phyloP scores from a whole-genome alignment of 139 green algal genomes.

The Auxenochlorella protothecoides region DNA sequence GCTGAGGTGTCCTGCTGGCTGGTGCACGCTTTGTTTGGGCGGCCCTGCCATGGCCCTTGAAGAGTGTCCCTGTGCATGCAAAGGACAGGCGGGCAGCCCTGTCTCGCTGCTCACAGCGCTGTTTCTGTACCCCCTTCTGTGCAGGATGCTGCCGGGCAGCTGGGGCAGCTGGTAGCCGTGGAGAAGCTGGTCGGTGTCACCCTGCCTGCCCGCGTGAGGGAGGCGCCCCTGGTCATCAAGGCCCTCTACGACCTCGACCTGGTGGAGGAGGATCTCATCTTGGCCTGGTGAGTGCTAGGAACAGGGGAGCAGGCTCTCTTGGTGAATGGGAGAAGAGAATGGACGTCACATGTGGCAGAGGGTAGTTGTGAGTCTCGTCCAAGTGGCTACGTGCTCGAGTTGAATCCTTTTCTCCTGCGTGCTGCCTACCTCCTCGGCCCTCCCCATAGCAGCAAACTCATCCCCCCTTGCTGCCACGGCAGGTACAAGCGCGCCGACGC shows the following conservation, averaged over 20 bases:
- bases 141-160: slow-evolving; percentile 43
- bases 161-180: slow-evolving; percentile 68
- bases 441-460: too few relatives aligned
- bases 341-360: not conserved
- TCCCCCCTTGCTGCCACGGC: not conserved
- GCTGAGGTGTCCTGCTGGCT: not conserved
- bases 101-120: too few relatives aligned
- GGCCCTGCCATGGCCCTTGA: not conserved
- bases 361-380: slow-evolving; percentile 15
- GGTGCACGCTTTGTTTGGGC: not conserved
- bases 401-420: not conserved
- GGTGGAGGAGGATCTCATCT: slow-evolving; percentile 75
- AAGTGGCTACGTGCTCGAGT: not conserved
- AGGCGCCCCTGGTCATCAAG: slow-evolving; percentile 75
- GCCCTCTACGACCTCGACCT: slow-evolving; percentile 82
- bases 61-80: too few relatives aligned
- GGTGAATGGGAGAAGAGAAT: not conserved
- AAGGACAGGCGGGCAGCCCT: too few relatives aligned
- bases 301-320: not conserved
- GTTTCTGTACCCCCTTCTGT: not conserved
- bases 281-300: slow-evolving; percentile 43
- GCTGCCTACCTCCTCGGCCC: too few relatives aligned
- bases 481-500: slow-evolving; percentile 39
- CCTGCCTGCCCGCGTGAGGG: slow-evolving; percentile 27
- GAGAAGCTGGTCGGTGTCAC: slow-evolving; percentile 48